These are phyloP conservation scores for Pichia heedii DNA, from an alignment of 805 yeast species.

Conservation along the genomic window DNA sequence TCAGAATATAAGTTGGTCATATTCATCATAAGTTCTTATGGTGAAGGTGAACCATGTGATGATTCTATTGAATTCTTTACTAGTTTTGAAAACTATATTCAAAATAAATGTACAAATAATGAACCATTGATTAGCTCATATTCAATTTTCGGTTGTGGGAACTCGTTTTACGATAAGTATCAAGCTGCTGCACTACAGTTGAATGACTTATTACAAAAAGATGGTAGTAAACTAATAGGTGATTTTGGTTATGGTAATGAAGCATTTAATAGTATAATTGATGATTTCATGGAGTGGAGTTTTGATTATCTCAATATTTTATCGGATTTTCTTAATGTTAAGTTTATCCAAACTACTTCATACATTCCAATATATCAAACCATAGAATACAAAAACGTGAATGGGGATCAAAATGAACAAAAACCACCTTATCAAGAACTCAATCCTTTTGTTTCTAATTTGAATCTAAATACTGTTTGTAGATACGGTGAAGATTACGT, in stretches of 20 bases:
- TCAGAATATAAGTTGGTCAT: constrained; percentile 17
- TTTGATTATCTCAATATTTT: constrained; percentile 53
- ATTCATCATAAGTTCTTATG: constrained; percentile 81
- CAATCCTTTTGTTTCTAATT: constrained; percentile 60
- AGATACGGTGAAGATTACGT: constrained; percentile 56
- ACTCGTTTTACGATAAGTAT: constrained; percentile 81
- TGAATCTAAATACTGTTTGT: constrained; percentile 32
- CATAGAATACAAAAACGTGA: constrained; percentile 21
- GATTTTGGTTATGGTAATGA: constrained; percentile 84
- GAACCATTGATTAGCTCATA: constrained; percentile 34
- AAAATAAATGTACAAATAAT: constrained; percentile 32
- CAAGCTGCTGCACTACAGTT: constrained; percentile 68
- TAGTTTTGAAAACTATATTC: too few species aligned
- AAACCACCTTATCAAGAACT: constrained; percentile 20
- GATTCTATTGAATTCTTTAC: constrained; percentile 60
- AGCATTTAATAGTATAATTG: constrained; percentile 82
- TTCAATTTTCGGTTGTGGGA: constrained; percentile 84
- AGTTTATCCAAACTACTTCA: background rate
- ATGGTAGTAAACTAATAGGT: constrained; percentile 58
- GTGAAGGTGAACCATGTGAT: constrained; percentile 97
- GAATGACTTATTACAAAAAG: constrained; percentile 37
- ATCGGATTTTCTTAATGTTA: background rate
- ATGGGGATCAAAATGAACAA: background rate
- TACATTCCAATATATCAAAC: constrained; percentile 56
- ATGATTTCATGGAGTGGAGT: constrained; percentile 85